phyloP scores from a whole-genome alignment of 306 rosid genomes.

The Arachis stenosperma region DNA sequence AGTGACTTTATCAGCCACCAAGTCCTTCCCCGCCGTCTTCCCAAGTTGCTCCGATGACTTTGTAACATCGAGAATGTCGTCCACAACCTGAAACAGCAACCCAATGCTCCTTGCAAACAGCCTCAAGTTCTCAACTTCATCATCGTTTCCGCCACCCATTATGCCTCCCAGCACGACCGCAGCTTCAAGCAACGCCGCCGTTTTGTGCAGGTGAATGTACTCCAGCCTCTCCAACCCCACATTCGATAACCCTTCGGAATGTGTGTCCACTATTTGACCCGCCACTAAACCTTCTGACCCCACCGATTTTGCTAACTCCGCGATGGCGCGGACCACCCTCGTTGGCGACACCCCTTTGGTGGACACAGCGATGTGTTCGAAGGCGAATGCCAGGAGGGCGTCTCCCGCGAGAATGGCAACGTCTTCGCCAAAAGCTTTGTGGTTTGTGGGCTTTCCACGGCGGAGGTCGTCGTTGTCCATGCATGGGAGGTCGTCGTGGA shows the following conservation, averaged over 20 bases:
- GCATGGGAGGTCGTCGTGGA: constrained; percentile 82
- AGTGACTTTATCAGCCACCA: constrained; percentile 72
- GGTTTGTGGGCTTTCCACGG: constrained; percentile 76
- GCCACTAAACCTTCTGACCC: constrained; percentile 76
- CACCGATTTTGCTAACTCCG: constrained; percentile 62
- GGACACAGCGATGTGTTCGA: constrained; percentile 61
- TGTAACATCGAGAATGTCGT: constrained; percentile 82
- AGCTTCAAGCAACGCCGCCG: constrained; percentile 70
- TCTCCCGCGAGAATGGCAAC: constrained; percentile 78
- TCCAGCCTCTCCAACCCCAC: constrained; percentile 63
- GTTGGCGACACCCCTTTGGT: constrained; percentile 46
- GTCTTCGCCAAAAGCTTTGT: constrained; percentile 75
- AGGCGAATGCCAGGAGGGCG: constrained; percentile 65
- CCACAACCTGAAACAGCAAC: constrained; percentile 78
- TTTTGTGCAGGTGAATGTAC: constrained; percentile 68
- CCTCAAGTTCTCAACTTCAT: constrained; percentile 58
- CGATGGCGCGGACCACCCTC: constrained; percentile 52
- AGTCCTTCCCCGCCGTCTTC: constrained; percentile 85
- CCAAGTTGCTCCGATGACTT: constrained; percentile 76
- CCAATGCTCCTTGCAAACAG: constrained; percentile 68
- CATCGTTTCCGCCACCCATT: constrained; percentile 64
- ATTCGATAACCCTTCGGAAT: constrained; percentile 54
- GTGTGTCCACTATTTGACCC: constrained; percentile 68
- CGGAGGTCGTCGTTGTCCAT: constrained; percentile 90
- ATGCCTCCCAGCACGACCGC: constrained; percentile 72